Evolutionary conservation across 352 stramenopile genomes (phyloP), one percentile per base, ranked within the genome.

Genomic region (Halophytophthora polymorphica): DNA sequence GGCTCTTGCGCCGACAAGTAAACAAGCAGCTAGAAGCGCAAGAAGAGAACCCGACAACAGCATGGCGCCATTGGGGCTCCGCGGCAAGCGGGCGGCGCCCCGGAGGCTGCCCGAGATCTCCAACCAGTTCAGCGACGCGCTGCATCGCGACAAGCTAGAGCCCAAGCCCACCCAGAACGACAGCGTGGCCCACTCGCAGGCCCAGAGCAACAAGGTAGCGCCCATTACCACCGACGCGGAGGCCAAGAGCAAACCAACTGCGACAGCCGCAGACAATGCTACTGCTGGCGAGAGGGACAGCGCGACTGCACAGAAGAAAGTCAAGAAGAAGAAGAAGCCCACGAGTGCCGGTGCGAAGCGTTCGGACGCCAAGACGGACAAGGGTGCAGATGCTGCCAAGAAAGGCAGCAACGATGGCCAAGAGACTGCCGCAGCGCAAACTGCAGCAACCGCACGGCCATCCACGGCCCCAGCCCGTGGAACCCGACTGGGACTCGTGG

Each of bases 41-140:
- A 31, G 25, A 31, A n/a, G n/a, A n/a, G n/a, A 31, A 31, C 25
- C 25, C 25, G 25, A 31, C 25, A 8, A 31, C 25, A 31, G 25
- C 8, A 31, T 31, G 25, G 25, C 6, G 42, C 25, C 21, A 28
- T 56, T 53, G 47, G 31, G 12, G 10, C 14, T 35, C 41, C 47
- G 17, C n/a, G 22, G 21, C 17, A 68, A 56, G 47, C 49, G 53
- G 13, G 28, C 37, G 5, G 19, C 12, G 19, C 29, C 35, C 19
- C 53, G 57, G 25, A 71, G 63, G 38, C 50, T 39, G 19, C 50
- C 47, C n/a, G 58, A 59, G 19, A 28, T 42, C 17, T 51, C 53
- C 6, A 53, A 48, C 18, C 39, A 62, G 4, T 71, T 73, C 19
- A 69, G 60, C 23, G 50, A 69, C 36, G 62, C 50, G 10, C 48